These are phyloP conservation scores for Lavandula angustifolia DNA, from an alignment of 257 asterid genomes.

Conservation along the genomic window DNA sequence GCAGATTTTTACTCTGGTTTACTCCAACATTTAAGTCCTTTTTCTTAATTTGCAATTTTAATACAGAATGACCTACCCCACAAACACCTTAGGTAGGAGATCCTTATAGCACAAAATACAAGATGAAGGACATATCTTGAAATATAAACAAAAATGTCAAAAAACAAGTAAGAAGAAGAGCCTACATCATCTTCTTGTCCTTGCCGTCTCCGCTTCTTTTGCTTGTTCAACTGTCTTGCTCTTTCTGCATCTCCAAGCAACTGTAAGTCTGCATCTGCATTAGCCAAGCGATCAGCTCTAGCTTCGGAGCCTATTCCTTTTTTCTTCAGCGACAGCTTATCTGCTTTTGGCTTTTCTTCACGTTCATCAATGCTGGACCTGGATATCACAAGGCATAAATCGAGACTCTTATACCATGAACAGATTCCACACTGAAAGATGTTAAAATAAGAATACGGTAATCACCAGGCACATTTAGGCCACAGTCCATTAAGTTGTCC, in stretches of 20 bases:
- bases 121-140: neutral
- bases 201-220: slow-evolving; percentile 84
- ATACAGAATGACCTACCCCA: slow-evolving; percentile 10
- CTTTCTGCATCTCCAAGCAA: slow-evolving; percentile 84
- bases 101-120: slow-evolving; percentile 10
- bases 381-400: slow-evolving; percentile 22
- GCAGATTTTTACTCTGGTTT: neutral
- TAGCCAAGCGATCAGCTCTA: slow-evolving; percentile 79
- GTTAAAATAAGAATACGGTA: neutral
- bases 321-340: slow-evolving; percentile 72
- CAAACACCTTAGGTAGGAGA: slow-evolving; percentile 12
- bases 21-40: neutral
- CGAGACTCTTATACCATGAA: slow-evolving; percentile 18
- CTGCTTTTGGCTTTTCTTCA: slow-evolving; percentile 68
- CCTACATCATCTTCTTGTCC: slow-evolving; percentile 94
- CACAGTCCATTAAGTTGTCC: neutral
- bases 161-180: slow-evolving; percentile 6
- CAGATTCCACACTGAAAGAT: neutral
- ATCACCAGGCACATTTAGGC: neutral
- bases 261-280: slow-evolving; percentile 86
- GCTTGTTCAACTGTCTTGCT: slow-evolving; percentile 75
- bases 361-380: slow-evolving; percentile 54
- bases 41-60: slow-evolving; percentile 13
- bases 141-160: slow-evolving; percentile 10
- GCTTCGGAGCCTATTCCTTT: slow-evolving; percentile 93